Evolutionary conservation across 1,284 basidiomycete species (phyloP).

Genomic region (Ceratobasidium papillatum): DNA sequence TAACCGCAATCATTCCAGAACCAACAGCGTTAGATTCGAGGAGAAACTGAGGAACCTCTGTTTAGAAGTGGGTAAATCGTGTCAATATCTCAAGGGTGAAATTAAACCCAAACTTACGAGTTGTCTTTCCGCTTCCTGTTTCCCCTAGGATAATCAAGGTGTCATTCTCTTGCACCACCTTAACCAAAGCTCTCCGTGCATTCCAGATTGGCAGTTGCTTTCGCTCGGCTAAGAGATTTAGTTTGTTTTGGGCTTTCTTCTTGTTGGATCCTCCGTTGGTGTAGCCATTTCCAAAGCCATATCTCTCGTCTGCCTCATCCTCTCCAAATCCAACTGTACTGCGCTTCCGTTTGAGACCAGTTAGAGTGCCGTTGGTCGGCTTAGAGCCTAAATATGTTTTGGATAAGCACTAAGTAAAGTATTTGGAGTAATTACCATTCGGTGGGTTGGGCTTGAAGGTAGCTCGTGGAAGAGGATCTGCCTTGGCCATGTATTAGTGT

Average conservation of each 20-base stretch:
- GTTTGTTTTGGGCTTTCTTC: not conserved
- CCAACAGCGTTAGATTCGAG: conserved; percentile 73
- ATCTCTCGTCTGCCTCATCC: not conserved
- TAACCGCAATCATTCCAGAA: conserved; percentile 83
- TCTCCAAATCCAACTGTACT: conserved; percentile 11
- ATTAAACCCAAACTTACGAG: conserved; percentile 66
- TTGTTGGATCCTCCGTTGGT: not conserved
- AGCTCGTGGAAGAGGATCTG: not conserved
- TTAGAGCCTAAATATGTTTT: not conserved
- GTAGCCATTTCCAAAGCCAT: not conserved
- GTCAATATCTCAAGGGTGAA: conserved; percentile 19
- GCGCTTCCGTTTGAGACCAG: conserved; percentile 34
- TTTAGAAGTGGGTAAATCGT: conserved; percentile 44
- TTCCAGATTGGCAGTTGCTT: conserved; percentile 79
- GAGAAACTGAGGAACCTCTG: conserved; percentile 91
- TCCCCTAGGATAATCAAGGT: conserved; percentile 94
- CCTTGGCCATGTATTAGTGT: conserved; percentile 16
- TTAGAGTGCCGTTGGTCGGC: not conserved
- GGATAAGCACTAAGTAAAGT: not conserved
- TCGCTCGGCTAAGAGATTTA: conserved; percentile 66
- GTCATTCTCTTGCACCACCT: conserved; percentile 79
- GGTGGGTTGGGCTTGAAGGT: conserved; percentile 2
- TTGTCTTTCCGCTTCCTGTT: conserved; percentile 98
- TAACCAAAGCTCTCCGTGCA: conserved; percentile 70
- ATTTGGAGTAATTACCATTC: not conserved